Evolutionary conservation across 306 rosid genomes (phyloP).

Genomic region (Senna tora): DNA sequence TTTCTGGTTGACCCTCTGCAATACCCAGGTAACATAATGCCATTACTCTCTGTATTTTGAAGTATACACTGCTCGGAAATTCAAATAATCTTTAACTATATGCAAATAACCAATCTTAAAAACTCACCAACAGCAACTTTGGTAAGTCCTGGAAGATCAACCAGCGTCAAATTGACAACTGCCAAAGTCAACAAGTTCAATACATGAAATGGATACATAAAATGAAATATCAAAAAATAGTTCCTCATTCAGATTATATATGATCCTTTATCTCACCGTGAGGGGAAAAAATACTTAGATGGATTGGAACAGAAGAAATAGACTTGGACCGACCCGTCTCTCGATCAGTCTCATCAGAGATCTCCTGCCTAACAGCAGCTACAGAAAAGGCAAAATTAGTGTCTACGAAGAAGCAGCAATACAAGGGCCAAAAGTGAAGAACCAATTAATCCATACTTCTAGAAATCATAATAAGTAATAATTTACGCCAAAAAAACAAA

Average conservation of each 20-base stretch:
- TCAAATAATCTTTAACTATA: conserved; percentile 25
- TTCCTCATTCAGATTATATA: conserved; percentile 12
- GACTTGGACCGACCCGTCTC: conserved; percentile 90
- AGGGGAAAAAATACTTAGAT: conserved; percentile 93
- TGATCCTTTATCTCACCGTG: conserved; percentile 61
- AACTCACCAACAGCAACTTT: conserved; percentile 95
- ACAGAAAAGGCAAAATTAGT: conserved; percentile 43
- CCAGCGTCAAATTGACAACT: conserved; percentile 97
- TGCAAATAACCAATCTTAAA: conserved; percentile 24
- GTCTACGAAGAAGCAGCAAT: conserved; percentile 39
- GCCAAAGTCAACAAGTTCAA: conserved; percentile 50
- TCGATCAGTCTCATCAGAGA: conserved; percentile 93
- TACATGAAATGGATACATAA: conserved; percentile 34
- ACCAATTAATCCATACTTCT: background rate
- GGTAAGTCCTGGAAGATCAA: conserved; percentile 99
- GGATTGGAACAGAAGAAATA: conserved; percentile 95
- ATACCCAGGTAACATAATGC: conserved; percentile 28
- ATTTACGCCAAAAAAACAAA: background rate
- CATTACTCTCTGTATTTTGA: conserved; percentile 23
- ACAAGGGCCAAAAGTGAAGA: conserved; percentile 3
- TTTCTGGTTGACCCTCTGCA: conserved; percentile 92
- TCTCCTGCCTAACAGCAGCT: conserved; percentile 99
- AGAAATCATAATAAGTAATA: conserved; percentile 5
- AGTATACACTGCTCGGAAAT: conserved; percentile 4
- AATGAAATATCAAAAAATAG: background rate